phyloP scores from a whole-genome alignment of 2,329 filamentous ascomycete genomes.

The Annulohypoxylon truncatum region DNA sequence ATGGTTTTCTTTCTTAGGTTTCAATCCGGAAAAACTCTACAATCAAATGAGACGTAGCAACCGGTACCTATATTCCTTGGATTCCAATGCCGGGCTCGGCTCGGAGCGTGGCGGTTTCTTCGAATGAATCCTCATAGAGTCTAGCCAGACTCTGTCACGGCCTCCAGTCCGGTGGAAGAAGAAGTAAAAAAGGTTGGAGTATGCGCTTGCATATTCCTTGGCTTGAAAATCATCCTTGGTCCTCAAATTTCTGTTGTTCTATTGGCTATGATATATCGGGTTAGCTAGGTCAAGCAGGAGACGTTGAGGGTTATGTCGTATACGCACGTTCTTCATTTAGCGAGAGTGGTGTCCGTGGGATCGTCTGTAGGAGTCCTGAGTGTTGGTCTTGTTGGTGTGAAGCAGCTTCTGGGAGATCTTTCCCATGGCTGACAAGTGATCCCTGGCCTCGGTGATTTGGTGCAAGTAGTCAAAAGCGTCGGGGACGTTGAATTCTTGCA shows the following conservation, averaged over 20 bases:
- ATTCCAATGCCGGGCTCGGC: conserved; percentile 38
- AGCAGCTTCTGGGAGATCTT: conserved; percentile 60
- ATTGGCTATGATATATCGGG: conserved; percentile 13
- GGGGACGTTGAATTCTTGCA: conserved; percentile 62
- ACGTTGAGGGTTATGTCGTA: not conserved
- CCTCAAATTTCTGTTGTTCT: conserved; percentile 27
- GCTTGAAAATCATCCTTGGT: conserved; percentile 35
- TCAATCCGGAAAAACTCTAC: conserved; percentile 37
- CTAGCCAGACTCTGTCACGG: conserved; percentile 35
- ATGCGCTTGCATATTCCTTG: conserved; percentile 47
- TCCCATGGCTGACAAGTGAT: conserved; percentile 63
- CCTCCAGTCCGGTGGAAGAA: conserved; percentile 39
- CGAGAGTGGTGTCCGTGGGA: conserved; percentile 53
- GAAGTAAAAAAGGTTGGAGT: conserved; percentile 36
- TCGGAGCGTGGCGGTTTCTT: conserved; percentile 32
- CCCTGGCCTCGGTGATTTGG: conserved; percentile 64
- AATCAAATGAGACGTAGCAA: conserved; percentile 33
- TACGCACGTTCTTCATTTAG: conserved; percentile 52
- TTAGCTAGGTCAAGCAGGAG: conserved; percentile 18
- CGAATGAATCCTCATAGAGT: conserved; percentile 32
- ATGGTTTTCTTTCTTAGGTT: conserved; percentile 25
- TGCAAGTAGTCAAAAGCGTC: conserved; percentile 65
- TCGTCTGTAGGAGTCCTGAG: conserved; percentile 51
- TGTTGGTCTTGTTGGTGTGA: conserved; percentile 48
- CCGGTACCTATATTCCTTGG: conserved; percentile 31